phyloP scores from a whole-genome alignment of 192 early-diverging fungal species.

The Coemansia sp. region DNA sequence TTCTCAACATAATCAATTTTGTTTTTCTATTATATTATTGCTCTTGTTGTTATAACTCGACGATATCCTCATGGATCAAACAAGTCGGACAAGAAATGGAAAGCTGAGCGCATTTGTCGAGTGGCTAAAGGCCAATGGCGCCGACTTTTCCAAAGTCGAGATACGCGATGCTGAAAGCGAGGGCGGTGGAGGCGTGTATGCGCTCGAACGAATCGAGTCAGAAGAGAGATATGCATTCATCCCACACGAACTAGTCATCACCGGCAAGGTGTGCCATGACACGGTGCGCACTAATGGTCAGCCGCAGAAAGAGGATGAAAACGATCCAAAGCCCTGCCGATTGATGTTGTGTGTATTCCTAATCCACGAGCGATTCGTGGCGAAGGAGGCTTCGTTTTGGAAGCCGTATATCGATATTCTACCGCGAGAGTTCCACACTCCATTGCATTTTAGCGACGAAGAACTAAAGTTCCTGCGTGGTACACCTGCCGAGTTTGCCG shows the following conservation, averaged over 20 bases:
- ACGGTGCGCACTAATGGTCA: constrained; percentile 15
- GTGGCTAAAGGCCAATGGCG: constrained; percentile 53
- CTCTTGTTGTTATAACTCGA: neutral
- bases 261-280: constrained; percentile 44
- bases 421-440: constrained; percentile 56
- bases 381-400: constrained; percentile 51
- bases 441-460: constrained; percentile 52
- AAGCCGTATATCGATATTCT: constrained; percentile 63
- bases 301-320: neutral
- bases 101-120: constrained; percentile 20
- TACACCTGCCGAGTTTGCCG: constrained; percentile 57
- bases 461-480: constrained; percentile 54
- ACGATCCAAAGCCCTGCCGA: constrained; percentile 5
- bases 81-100: neutral
- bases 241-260: constrained; percentile 56
- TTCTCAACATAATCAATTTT: neutral
- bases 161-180: constrained; percentile 19
- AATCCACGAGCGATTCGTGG: constrained; percentile 47
- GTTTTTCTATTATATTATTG: neutral
- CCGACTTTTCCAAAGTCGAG: constrained; percentile 32
- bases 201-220: constrained; percentile 30
- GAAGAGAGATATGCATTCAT: constrained; percentile 56
- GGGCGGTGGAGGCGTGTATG: constrained; percentile 56
- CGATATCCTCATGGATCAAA: neutral
- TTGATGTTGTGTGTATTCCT: constrained; percentile 57